Conservation (phyloP, 495 filamentous ascomycete genomes). For the Aspergillus egyptiacus region DNA sequence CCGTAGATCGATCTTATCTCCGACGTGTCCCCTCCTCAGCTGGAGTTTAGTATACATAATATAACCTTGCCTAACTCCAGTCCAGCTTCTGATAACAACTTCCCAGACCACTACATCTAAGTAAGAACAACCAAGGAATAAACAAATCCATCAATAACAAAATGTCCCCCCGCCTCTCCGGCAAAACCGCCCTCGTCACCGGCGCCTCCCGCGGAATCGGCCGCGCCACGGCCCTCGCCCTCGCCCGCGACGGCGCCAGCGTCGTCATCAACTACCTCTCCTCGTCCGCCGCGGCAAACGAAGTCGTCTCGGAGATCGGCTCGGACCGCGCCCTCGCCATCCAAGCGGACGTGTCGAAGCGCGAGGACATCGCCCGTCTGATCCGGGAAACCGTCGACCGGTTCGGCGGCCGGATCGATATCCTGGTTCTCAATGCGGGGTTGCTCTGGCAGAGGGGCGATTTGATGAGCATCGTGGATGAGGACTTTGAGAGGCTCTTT, state of each 20-base stretch:
- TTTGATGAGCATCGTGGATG: conserved; percentile 26
- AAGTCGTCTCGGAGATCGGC: conserved; percentile 4
- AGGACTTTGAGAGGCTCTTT: conserved; percentile 14
- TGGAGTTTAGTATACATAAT: too few species aligned
- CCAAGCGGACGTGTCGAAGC: conserved; percentile 3
- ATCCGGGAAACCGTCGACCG: conserved; percentile 17
- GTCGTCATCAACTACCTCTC: conserved; percentile 30
- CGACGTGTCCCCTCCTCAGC: too few species aligned
- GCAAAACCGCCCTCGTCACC: conserved; percentile 38
- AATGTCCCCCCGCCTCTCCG: not conserved
- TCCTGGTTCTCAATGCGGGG: conserved; percentile 50
- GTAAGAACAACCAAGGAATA: too few species aligned
- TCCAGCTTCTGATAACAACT: too few species aligned
- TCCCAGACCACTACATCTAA: too few species aligned
- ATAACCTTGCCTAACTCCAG: too few species aligned
- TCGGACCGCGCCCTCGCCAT: conserved; percentile 3
- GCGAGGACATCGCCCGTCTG: not conserved
- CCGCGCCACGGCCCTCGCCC: conserved; percentile 39
- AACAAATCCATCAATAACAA: not conserved
- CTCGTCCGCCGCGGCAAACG: not conserved
- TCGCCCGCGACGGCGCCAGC: conserved; percentile 36
- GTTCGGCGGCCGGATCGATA: conserved; percentile 32
- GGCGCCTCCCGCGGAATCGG: conserved; percentile 52
- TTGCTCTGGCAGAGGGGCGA: conserved; percentile 40
- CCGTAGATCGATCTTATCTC: too few species aligned